Conservation (phyloP, 441 rosid genomes). For the Populus hybrid region DNA sequence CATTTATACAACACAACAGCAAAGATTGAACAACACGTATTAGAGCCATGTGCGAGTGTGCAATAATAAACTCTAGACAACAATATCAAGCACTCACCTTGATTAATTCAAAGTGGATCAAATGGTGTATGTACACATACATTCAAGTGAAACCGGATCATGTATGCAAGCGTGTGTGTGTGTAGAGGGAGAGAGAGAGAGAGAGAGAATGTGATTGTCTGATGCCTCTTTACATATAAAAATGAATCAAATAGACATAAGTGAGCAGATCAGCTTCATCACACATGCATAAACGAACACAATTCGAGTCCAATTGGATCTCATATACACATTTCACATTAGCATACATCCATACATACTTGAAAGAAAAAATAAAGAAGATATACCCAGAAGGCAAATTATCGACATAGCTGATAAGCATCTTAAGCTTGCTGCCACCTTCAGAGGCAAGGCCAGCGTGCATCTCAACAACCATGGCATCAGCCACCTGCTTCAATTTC, state of each 20-base stretch:
- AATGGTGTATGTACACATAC: background rate
- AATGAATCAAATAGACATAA: too few species aligned
- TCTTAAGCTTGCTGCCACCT: conserved; percentile 95
- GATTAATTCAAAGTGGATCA: too few species aligned
- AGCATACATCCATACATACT: background rate
- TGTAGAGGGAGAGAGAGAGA: too few species aligned
- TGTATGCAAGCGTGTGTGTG: background rate
- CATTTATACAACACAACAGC: background rate
- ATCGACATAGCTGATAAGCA: conserved; percentile 94
- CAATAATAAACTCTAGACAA: background rate
- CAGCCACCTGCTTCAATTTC: conserved; percentile 75
- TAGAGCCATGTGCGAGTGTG: background rate
- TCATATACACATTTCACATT: background rate
- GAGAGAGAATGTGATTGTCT: too few species aligned
- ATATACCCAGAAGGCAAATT: conserved; percentile 91
- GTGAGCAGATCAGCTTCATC: too few species aligned
- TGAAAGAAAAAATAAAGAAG: background rate
- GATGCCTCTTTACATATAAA: too few species aligned
- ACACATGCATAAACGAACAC: too few species aligned
- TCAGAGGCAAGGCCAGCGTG: conserved; percentile 98
- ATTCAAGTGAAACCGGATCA: background rate
- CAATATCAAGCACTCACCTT: background rate
- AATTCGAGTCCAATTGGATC: too few species aligned
- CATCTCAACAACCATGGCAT: conserved; percentile 98
- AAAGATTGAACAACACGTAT: background rate